Percentiles rank a stretch among this genome's conserved stretches.
phyloP scores from a whole-genome alignment of 257 asterid genomes.

The Eustoma russellianum region DNA sequence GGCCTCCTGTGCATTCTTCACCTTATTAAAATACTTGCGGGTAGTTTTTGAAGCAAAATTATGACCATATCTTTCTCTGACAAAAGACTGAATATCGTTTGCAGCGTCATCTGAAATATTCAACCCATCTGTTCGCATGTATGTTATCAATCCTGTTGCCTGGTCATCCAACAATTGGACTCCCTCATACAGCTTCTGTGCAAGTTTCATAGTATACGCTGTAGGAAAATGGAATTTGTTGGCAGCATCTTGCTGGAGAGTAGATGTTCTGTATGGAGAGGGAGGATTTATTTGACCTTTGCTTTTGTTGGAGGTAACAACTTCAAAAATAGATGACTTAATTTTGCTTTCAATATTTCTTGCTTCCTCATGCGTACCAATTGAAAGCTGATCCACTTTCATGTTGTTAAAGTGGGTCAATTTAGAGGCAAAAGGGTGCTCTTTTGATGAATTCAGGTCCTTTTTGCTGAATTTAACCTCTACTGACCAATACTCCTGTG shows the following conservation, averaged over 20 bases:
- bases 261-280: constrained; percentile 72
- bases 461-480: constrained; percentile 39
- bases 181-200: constrained; percentile 92
- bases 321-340: constrained; percentile 40
- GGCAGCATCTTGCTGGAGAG: constrained; percentile 97
- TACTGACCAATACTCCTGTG: constrained; percentile 82
- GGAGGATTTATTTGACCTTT: constrained; percentile 60
- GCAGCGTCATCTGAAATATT: constrained; percentile 82
- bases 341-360: constrained; percentile 46
- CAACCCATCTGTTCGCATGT: constrained; percentile 92
- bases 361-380: constrained; percentile 53
- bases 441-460: constrained; percentile 19
- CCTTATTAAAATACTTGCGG: constrained; percentile 78
- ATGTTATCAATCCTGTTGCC: constrained; percentile 75
- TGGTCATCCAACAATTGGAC: constrained; percentile 58
- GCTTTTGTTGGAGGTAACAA: constrained; percentile 42
- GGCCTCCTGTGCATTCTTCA: constrained; percentile 93
- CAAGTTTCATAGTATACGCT: constrained; percentile 71
- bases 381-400: constrained; percentile 50
- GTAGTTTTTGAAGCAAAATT: constrained; percentile 46
- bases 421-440: constrained; percentile 32
- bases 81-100: constrained; percentile 54
- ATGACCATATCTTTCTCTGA: constrained; percentile 56
- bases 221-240: constrained; percentile 66
- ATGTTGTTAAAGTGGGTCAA: constrained; percentile 49